phyloP scores from a whole-genome alignment of 495 filamentous ascomycete species.

The Penicillium turbatum region DNA sequence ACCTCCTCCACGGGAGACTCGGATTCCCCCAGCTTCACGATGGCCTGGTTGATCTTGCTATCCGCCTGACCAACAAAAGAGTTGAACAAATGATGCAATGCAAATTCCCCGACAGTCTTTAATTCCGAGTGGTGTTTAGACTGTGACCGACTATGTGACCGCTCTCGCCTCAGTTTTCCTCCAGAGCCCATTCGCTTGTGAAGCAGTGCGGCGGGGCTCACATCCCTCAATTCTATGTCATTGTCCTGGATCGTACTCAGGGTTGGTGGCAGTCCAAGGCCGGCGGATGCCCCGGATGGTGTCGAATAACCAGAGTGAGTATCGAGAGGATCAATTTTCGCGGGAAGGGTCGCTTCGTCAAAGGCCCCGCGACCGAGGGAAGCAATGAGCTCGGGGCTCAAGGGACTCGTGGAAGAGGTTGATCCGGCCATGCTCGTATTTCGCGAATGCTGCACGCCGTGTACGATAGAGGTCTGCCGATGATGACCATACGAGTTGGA shows the following conservation, averaged over 20 bases:
- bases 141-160: constrained; percentile 75
- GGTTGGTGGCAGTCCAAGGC: constrained; percentile 26
- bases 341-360: constrained; percentile 23
- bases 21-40: constrained; percentile 65
- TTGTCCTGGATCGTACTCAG: constrained; percentile 42
- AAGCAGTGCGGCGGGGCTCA: constrained; percentile 22
- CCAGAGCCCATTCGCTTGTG: constrained; percentile 49
- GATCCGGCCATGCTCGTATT: constrained; percentile 68
- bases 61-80: constrained; percentile 81
- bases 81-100: constrained; percentile 92
- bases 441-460: constrained; percentile 89
- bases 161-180: constrained; percentile 61
- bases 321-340: constrained; percentile 34
- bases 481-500: constrained; percentile 81
- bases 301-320: constrained; percentile 23
- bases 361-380: constrained; percentile 49
- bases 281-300: constrained; percentile 19
- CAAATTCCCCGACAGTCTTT: constrained; percentile 94
- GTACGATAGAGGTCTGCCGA: constrained; percentile 89
- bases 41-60: constrained; percentile 83
- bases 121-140: constrained; percentile 72
- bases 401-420: constrained; percentile 65
- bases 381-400: constrained; percentile 79
- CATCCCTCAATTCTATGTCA: constrained; percentile 23
- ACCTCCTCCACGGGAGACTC: constrained; percentile 81